Conservation (phyloP, 1,284 basidiomycete species). For the Mycosarcoma maydis region DNA sequence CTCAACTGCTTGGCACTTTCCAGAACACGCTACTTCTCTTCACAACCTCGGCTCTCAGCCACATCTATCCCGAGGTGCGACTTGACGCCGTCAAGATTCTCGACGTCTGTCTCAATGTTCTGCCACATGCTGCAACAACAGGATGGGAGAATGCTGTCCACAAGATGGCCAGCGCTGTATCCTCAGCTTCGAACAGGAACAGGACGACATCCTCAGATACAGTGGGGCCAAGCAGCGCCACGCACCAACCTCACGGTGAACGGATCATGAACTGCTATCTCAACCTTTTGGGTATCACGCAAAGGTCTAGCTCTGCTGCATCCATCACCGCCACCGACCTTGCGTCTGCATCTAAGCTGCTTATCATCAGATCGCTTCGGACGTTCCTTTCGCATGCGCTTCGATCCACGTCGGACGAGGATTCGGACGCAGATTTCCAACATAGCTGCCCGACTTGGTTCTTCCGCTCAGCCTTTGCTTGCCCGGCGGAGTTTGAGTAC, state of each 20-base stretch:
- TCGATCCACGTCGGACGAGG: slow-evolving; percentile 1
- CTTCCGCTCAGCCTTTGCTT: slow-evolving; percentile 52
- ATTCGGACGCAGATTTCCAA: neutral
- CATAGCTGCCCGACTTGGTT: slow-evolving; percentile 54
- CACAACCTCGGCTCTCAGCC: slow-evolving; percentile 87
- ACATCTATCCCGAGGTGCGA: slow-evolving; percentile 92
- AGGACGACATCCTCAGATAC: neutral
- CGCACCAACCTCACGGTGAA: slow-evolving; percentile 49
- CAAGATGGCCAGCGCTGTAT: slow-evolving; percentile 16
- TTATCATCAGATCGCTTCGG: slow-evolving; percentile 36
- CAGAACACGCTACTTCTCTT: slow-evolving; percentile 81
- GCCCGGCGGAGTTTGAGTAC: slow-evolving; percentile 49
- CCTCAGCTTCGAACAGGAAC: slow-evolving; percentile 10
- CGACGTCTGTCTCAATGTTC: slow-evolving; percentile 78
- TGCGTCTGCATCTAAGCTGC: slow-evolving; percentile 33
- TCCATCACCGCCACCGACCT: slow-evolving; percentile 37
- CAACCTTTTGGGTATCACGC: slow-evolving; percentile 56
- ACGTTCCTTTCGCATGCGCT: slow-evolving; percentile 31
- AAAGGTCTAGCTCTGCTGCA: slow-evolving; percentile 21
- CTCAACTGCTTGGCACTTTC: slow-evolving; percentile 73
- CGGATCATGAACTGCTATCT: slow-evolving; percentile 57
- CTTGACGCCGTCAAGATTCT: slow-evolving; percentile 87
- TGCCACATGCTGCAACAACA: slow-evolving; percentile 71
- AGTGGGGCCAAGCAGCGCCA: slow-evolving; percentile 13
- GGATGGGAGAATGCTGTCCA: slow-evolving; percentile 51